phyloP scores from a whole-genome alignment of 768 basidiomycete species.

The Mycena latifolia region DNA sequence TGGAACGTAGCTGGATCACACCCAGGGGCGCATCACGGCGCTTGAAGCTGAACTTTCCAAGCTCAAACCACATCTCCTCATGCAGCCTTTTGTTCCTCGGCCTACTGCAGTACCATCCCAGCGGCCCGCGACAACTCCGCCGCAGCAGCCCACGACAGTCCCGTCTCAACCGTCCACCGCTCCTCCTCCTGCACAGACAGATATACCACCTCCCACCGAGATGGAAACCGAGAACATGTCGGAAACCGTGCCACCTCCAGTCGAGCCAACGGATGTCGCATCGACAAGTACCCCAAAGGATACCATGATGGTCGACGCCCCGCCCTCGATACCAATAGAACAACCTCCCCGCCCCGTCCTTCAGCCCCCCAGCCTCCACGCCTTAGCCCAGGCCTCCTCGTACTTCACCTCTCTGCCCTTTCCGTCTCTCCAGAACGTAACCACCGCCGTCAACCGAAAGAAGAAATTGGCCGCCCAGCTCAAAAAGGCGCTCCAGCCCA shows the following conservation, averaged over 20 bases:
- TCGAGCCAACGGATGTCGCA: background rate
- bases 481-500: conserved; percentile 35
- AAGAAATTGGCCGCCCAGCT: conserved; percentile 35
- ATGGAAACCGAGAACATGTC: conserved; percentile 31
- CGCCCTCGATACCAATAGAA: background rate
- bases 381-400: conserved; percentile 37
- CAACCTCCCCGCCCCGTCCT: background rate
- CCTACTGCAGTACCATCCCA: background rate
- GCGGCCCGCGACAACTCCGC: background rate
- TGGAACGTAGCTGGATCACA: conserved; percentile 64
- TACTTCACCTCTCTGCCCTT: conserved; percentile 42
- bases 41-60: conserved; percentile 76
- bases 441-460: conserved; percentile 42
- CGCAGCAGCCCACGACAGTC: too few species aligned
- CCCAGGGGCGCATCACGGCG: conserved; percentile 62
- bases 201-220: conserved; percentile 37
- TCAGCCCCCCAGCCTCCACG: conserved; percentile 24
- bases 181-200: background rate
- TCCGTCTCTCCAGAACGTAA: conserved; percentile 38
- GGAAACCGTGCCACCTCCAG: background rate
- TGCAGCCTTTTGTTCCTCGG: conserved; percentile 59
- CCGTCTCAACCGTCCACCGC: background rate
- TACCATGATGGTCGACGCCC: background rate
- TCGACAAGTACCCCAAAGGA: background rate
- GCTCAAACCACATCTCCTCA: conserved; percentile 76